Evolutionary conservation across 306 rosid species (phyloP).

Genomic region (Castanopsis chinensis): DNA sequence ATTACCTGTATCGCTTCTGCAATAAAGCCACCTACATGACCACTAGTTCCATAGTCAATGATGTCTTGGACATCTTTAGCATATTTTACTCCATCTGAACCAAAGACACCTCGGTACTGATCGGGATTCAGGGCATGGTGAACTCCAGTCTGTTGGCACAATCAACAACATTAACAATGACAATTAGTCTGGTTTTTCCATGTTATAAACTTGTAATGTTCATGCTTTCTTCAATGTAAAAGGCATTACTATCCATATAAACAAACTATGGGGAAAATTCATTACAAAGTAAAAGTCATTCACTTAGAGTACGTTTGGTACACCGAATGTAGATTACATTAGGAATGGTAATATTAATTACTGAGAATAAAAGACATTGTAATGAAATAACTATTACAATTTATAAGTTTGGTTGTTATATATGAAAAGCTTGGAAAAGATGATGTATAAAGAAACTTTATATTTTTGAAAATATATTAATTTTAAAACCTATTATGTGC

Average conservation of each 20-base stretch:
- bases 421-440: too few relatives aligned
- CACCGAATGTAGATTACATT: too few relatives aligned
- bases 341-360: too few relatives aligned
- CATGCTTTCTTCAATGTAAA: neutral
- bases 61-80: conserved; percentile 45
- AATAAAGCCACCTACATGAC: conserved; percentile 38
- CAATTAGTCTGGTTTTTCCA: neutral
- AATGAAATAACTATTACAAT: too few relatives aligned
- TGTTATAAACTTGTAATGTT: neutral
- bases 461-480: too few relatives aligned
- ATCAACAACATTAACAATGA: neutral
- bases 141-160: conserved; percentile 38
- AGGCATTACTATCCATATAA: neutral
- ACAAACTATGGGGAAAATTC: neutral
- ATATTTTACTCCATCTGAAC: conserved; percentile 41
- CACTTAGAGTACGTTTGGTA: too few relatives aligned
- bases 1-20: conserved; percentile 48
- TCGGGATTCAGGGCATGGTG: conserved; percentile 51
- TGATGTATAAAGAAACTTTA: too few relatives aligned
- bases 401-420: too few relatives aligned
- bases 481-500: too few relatives aligned
- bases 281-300: conserved; percentile 5
- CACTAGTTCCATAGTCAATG: conserved; percentile 46
- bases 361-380: too few relatives aligned
- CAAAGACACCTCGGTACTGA: conserved; percentile 45